Conservation (phyloP, 2,329 filamentous ascomycete species). For the Sporothrix sp. region DNA sequence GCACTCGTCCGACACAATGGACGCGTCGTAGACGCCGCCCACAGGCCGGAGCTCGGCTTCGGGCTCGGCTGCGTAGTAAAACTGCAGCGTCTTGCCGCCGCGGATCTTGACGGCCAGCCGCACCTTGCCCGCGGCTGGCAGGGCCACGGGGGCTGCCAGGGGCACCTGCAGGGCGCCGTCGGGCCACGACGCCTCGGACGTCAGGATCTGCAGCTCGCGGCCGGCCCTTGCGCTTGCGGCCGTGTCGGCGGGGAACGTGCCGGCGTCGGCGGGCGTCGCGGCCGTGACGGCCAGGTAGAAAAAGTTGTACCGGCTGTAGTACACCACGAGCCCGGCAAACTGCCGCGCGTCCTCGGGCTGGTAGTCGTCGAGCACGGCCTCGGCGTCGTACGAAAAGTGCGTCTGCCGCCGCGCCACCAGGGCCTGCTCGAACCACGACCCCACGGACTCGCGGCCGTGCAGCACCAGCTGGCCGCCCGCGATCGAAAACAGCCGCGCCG, state of each 20-base stretch:
- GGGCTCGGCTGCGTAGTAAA: conserved; percentile 41
- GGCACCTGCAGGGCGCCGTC: conserved; percentile 37
- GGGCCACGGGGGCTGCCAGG: conserved; percentile 32
- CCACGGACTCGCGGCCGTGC: conserved; percentile 41
- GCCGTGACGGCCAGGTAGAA: conserved; percentile 54
- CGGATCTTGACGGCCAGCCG: conserved; percentile 41
- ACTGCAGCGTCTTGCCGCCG: conserved; percentile 44
- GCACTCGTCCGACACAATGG: conserved; percentile 52
- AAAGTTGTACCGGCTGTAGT: conserved; percentile 56
- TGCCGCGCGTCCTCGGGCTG: conserved; percentile 47
- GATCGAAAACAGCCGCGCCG: conserved; percentile 41
- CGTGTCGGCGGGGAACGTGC: conserved; percentile 23
- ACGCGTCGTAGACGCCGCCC: conserved; percentile 48
- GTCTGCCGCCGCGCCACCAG: conserved; percentile 45
- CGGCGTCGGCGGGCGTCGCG: not conserved
- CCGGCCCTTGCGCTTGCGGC: conserved; percentile 33
- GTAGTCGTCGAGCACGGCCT: conserved; percentile 59
- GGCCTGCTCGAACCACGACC: conserved; percentile 50
- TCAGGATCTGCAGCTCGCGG: conserved; percentile 47
- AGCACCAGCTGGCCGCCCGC: conserved; percentile 32
- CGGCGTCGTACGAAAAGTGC: conserved; percentile 75
- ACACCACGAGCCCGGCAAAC: conserved; percentile 51
- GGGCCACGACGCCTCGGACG: conserved; percentile 47
- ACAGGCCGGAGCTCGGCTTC: conserved; percentile 34
- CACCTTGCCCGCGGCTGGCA: conserved; percentile 47